Evolutionary conservation across 2,329 filamentous ascomycete species (phyloP), one percentile per base, ranked within the genome.

Genomic region (Fusarium nygamai): DNA sequence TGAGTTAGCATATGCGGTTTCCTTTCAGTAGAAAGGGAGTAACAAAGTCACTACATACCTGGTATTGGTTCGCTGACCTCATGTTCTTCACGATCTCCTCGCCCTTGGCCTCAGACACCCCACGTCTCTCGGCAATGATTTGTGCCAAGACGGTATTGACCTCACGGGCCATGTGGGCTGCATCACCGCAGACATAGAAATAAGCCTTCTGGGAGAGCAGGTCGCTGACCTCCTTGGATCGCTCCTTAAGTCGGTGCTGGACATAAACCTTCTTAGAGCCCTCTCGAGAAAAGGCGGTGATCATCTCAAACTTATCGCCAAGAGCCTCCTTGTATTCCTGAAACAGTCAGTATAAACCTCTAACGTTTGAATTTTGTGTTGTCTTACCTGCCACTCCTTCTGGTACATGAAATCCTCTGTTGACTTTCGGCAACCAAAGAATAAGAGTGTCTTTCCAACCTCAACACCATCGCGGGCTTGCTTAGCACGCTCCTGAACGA

Each of bases 11-110:
- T 48, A 22, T 56, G 54, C 61, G 46, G 64, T 24, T 50, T 47
- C 14, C 16, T 41, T 44, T 48, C 19, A n/a, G 33, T 29, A 36
- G 24, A 27, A 27, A 33, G 43, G 51, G 34, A 50, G 65, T 67
- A 62, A n/a, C 36, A 50, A 60, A 29, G 44, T 41, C 36, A 60
- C 38, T 36, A 84, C 86, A 69, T 89, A 92, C 96, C 89, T 99
- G 97, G 87, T 99, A 99, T 84, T 96, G 94, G 84, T 97, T 98
- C 75, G 93, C 92, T 76, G 93, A 92, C 80, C 96, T 92, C 96
- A 99, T 98, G 78, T 92, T 92, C 90, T 98, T 99, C 70, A 99
- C 95, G 79, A 98, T 92, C 81, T 98, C 96, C 85, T 99, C 96
- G 20, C 91, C 96, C 88, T 98, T 98, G 73, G 92, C 87, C 79